Percentiles rank a stretch among this genome's conserved stretches.
These are phyloP conservation scores for Hyparrhenia diplandra DNA, from an alignment of 176 grass and related monocot genomes.

Conservation along the genomic window DNA sequence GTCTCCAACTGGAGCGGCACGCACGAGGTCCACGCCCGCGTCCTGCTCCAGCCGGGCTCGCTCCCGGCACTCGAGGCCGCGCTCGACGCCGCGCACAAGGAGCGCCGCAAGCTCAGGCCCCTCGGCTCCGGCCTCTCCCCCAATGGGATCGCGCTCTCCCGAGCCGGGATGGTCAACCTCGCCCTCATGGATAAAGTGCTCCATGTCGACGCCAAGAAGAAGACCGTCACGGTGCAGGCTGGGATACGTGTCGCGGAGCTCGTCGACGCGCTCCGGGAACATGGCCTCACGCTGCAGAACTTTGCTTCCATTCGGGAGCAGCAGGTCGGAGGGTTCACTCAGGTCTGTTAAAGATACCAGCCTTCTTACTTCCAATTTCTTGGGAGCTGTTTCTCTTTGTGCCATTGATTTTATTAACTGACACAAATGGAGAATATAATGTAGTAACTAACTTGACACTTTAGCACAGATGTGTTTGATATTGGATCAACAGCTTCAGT, in stretches of 20 bases:
- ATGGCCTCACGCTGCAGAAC: conserved; percentile 87
- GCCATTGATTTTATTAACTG: background rate
- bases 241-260: conserved; percentile 79
- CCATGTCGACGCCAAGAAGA: conserved; percentile 58
- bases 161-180: conserved; percentile 82
- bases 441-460: background rate
- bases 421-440: background rate
- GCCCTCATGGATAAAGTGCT: conserved; percentile 93
- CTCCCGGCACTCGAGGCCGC: conserved; percentile 56
- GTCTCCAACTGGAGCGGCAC: conserved; percentile 97
- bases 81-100: conserved; percentile 51
- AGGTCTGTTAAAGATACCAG: conserved; percentile 35
- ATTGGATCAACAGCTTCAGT: background rate
- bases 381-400: background rate
- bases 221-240: conserved; percentile 76
- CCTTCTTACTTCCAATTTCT: background rate
- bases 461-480: background rate
- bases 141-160: conserved; percentile 74
- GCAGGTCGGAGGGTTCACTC: conserved; percentile 80
- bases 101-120: conserved; percentile 64
- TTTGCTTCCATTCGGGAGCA: conserved; percentile 93
- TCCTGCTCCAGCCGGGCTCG: conserved; percentile 80
- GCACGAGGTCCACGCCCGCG: conserved; percentile 77
- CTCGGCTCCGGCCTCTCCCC: conserved; percentile 79
- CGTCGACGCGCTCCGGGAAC: conserved; percentile 70